These are phyloP conservation scores for Candida mattraensis DNA, from an alignment of 805 yeast genomes.

Conservation along the genomic window DNA sequence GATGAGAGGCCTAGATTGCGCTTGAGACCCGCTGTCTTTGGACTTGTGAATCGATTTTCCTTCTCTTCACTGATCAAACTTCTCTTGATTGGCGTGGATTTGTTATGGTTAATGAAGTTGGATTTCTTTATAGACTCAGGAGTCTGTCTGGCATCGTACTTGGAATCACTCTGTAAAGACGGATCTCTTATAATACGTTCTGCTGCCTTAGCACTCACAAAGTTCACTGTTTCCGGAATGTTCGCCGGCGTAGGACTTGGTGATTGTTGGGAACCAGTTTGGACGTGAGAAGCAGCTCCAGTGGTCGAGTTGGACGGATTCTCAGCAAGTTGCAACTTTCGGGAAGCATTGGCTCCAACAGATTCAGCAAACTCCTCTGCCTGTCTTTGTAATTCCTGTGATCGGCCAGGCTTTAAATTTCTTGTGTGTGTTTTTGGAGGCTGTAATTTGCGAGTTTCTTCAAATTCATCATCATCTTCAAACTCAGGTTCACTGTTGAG, in stretches of 20 bases:
- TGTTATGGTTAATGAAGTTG: constrained; percentile 55
- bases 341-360: constrained; percentile 5
- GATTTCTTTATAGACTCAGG: constrained; percentile 57
- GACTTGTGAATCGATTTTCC: constrained; percentile 12
- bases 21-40: constrained; percentile 17
- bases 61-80: constrained; percentile 22
- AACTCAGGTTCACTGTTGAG: constrained; percentile 30
- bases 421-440: constrained; percentile 11
- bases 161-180: constrained; percentile 37
- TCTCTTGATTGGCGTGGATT: constrained; percentile 62
- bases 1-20: constrained; percentile 29
- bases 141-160: constrained; percentile 58
- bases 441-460: constrained; percentile 13
- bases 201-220: constrained; percentile 68
- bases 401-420: constrained; percentile 10
- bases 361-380: constrained; percentile 3
- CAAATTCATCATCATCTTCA: constrained; percentile 33
- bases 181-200: constrained; percentile 50
- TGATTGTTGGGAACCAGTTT: constrained; percentile 7
- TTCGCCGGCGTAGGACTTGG: constrained; percentile 13
- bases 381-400: constrained; percentile 10
- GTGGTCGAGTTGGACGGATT: too few relatives aligned
- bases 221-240: constrained; percentile 34
- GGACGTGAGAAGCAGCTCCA: not conserved
- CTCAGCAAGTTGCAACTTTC: constrained; percentile 7